phyloP scores from a whole-genome alignment of 2,329 filamentous ascomycete species.

The Phialemonium atrogriseum region DNA sequence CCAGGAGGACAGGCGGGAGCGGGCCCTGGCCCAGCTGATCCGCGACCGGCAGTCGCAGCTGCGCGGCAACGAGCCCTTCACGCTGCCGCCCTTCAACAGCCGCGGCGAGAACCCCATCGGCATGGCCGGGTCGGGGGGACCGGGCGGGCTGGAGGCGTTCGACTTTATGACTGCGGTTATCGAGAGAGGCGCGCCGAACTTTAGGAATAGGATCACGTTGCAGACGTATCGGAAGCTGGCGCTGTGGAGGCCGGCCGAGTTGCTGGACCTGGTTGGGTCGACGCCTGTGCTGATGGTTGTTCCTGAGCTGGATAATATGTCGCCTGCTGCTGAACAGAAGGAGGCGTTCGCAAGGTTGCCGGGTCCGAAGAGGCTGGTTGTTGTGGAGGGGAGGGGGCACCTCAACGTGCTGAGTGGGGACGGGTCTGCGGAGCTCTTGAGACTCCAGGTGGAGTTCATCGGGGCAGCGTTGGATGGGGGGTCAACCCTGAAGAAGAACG shows the following conservation, averaged over 20 bases:
- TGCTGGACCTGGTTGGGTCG: slow-evolving; percentile 11
- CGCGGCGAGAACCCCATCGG: slow-evolving; percentile 28
- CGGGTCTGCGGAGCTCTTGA: not conserved
- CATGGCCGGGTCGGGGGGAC: slow-evolving; percentile 13
- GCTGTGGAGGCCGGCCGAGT: slow-evolving; percentile 11
- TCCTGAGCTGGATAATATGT: slow-evolving; percentile 19
- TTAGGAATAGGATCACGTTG: slow-evolving; percentile 16
- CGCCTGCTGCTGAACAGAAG: slow-evolving; percentile 12
- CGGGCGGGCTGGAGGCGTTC: slow-evolving; percentile 13
- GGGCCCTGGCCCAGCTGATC: slow-evolving; percentile 10
- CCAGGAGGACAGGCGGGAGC: slow-evolving; percentile 5
- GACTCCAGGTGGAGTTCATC: not conserved
- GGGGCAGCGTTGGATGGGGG: too few species aligned
- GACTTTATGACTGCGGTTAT: slow-evolving; percentile 11
- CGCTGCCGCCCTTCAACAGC: slow-evolving; percentile 24
- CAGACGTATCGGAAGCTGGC: slow-evolving; percentile 19
- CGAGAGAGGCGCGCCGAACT: slow-evolving; percentile 11
- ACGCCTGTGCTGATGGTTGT: slow-evolving; percentile 18
- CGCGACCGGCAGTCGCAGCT: slow-evolving; percentile 22
- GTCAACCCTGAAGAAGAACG: too few species aligned
- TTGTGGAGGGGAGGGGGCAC: slow-evolving; percentile 2
- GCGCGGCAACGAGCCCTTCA: slow-evolving; percentile 26
- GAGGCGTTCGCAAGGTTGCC: slow-evolving; percentile 3
- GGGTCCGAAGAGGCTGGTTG: slow-evolving; percentile 2
- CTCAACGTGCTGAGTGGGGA: not conserved